A percentile compares a stretch with the other conserved stretches of the same genome.
Evolutionary conservation across 495 filamentous ascomycete species (phyloP).

Genomic region (Choiromyces venosus): DNA sequence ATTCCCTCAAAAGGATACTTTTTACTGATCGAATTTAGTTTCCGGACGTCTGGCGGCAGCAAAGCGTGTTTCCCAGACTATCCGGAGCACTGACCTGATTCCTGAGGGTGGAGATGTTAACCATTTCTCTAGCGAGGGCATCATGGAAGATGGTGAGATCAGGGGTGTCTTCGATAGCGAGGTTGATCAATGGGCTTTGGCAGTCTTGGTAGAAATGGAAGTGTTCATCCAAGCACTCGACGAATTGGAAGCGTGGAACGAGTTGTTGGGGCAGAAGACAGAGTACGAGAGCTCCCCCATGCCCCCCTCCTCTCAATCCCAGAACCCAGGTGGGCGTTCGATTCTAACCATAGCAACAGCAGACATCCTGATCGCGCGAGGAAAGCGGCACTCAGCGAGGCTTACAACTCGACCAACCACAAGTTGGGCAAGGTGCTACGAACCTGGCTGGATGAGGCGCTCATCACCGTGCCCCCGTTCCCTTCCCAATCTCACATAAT

Average conservation of each 20-base stretch:
- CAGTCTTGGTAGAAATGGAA: slow-evolving; percentile 36
- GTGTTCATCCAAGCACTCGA: slow-evolving; percentile 31
- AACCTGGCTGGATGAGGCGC: slow-evolving; percentile 29
- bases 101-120: slow-evolving; percentile 18
- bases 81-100: slow-evolving; percentile 30
- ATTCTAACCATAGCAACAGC: slow-evolving; percentile 9
- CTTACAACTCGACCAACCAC: slow-evolving; percentile 17
- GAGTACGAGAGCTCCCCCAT: slow-evolving; percentile 18
- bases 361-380: slow-evolving; percentile 27
- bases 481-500: slow-evolving; percentile 7
- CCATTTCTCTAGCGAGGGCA: slow-evolving; percentile 5
- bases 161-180: slow-evolving; percentile 12
- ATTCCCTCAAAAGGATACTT: slow-evolving; percentile 12
- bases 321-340: neutral
- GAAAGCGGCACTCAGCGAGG: slow-evolving; percentile 16
- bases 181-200: slow-evolving; percentile 18
- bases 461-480: slow-evolving; percentile 8
- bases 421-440: slow-evolving; percentile 19
- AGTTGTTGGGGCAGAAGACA: slow-evolving; percentile 22
- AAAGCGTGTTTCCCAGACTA: slow-evolving; percentile 32
- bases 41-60: slow-evolving; percentile 41
- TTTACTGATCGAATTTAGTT: slow-evolving; percentile 30
- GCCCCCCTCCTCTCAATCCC: slow-evolving; percentile 2
- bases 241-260: slow-evolving; percentile 39
- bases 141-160: neutral